Conservation (phyloP, 2,329 filamentous ascomycete genomes). For the Capronia americana region DNA sequence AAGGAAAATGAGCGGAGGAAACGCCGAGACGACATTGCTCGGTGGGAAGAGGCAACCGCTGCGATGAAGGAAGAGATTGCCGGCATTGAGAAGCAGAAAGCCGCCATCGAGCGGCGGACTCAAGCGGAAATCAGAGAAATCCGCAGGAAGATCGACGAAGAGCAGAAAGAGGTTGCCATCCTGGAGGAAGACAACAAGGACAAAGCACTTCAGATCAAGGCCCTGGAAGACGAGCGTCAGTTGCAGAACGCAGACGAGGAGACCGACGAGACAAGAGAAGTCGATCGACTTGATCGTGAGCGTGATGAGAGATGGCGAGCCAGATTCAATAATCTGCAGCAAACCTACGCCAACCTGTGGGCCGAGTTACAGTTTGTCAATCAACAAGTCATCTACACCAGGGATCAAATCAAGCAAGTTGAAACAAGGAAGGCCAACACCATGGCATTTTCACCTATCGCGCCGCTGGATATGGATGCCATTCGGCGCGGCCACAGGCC, state of each 20-base stretch:
- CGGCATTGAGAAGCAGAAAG: slow-evolving; percentile 52
- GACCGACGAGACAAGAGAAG: slow-evolving; percentile 58
- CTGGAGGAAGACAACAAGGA: slow-evolving; percentile 68
- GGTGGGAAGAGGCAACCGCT: slow-evolving; percentile 63
- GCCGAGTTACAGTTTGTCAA: slow-evolving; percentile 35
- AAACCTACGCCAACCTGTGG: slow-evolving; percentile 49
- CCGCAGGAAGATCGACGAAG: slow-evolving; percentile 52
- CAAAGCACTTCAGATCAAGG: slow-evolving; percentile 66
- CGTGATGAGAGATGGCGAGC: slow-evolving; percentile 56
- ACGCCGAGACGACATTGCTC: slow-evolving; percentile 63
- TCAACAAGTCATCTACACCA: slow-evolving; percentile 36
- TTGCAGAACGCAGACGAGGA: slow-evolving; percentile 54
- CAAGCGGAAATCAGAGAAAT: slow-evolving; percentile 50
- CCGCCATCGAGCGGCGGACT: slow-evolving; percentile 49
- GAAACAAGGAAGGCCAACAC: slow-evolving; percentile 49
- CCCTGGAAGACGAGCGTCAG: slow-evolving; percentile 65
- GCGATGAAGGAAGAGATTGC: slow-evolving; percentile 59
- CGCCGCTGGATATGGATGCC: slow-evolving; percentile 51
- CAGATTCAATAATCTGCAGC: slow-evolving; percentile 51
- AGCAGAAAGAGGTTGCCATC: slow-evolving; percentile 58
- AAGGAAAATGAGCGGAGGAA: slow-evolving; percentile 67
- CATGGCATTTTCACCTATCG: slow-evolving; percentile 49
- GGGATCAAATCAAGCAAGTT: slow-evolving; percentile 43
- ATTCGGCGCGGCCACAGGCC: slow-evolving; percentile 50
- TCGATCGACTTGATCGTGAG: slow-evolving; percentile 58